Evolutionary conservation across 108 stramenopile genomes (phyloP).

Genomic region (Cyclotella baltica): DNA sequence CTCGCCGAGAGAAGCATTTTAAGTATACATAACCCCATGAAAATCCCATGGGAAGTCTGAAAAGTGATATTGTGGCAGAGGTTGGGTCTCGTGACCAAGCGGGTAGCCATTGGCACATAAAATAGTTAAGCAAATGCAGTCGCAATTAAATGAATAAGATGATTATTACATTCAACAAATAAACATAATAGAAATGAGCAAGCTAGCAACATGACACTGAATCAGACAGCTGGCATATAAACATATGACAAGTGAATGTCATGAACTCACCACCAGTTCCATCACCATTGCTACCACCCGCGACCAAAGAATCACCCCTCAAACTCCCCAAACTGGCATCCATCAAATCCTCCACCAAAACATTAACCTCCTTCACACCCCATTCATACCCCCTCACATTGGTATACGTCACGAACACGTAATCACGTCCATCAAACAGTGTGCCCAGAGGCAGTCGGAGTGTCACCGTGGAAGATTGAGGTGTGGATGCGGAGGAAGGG

Average conservation of each 20-base stretch:
- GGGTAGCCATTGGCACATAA: too few relatives aligned
- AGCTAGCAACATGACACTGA: too few relatives aligned
- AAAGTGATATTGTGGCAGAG: too few relatives aligned
- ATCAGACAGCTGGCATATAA: not conserved
- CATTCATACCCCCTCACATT: slow-evolving; percentile 65
- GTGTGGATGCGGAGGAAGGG: slow-evolving; percentile 6
- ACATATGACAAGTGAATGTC: not conserved
- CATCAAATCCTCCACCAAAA: slow-evolving; percentile 58
- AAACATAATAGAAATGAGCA: too few relatives aligned
- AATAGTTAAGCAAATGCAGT: too few relatives aligned
- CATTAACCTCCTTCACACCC: slow-evolving; percentile 51
- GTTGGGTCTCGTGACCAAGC: too few relatives aligned
- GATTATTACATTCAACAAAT: too few relatives aligned
- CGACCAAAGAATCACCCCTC: not conserved
- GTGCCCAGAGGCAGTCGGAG: slow-evolving; percentile 59
- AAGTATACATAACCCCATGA: too few relatives aligned
- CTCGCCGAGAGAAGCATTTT: too few relatives aligned
- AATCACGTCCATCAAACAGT: slow-evolving; percentile 63
- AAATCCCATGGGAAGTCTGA: too few relatives aligned
- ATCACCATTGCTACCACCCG: too few relatives aligned
- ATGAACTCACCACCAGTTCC: not conserved
- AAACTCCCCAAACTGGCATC: slow-evolving; percentile 36
- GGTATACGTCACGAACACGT: slow-evolving; percentile 55
- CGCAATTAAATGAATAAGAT: too few relatives aligned
- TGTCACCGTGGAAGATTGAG: slow-evolving; percentile 48